Percentiles rank a stretch among this genome's conserved stretches.
Conservation (phyloP, 176 grass and related monocot genomes). For the Musa acuminata region DNA sequence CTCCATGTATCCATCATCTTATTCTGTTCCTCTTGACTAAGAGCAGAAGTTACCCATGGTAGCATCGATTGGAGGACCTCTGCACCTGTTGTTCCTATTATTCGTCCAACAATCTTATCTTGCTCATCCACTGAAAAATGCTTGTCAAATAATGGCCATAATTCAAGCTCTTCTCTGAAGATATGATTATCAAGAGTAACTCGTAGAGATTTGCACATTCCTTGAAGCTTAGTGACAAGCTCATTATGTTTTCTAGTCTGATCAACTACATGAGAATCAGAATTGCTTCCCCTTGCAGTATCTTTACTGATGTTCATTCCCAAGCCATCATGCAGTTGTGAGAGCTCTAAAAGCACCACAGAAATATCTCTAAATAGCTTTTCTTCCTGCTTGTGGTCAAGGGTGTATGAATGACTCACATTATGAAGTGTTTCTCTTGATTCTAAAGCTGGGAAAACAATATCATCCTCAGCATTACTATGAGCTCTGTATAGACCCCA, state of each 20-base stretch:
- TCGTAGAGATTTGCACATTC: constrained; percentile 76
- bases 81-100: constrained; percentile 91
- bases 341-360: constrained; percentile 47
- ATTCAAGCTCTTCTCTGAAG: constrained; percentile 70
- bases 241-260: constrained; percentile 52
- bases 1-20: constrained; percentile 78
- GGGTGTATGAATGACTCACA: constrained; percentile 82
- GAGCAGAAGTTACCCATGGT: constrained; percentile 85
- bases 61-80: constrained; percentile 96
- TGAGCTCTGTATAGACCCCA: constrained; percentile 91
- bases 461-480: constrained; percentile 90
- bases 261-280: constrained; percentile 32
- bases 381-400: constrained; percentile 91
- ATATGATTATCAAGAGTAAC: constrained; percentile 87
- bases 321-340: constrained; percentile 39
- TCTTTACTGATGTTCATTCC: constrained; percentile 7
- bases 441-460: constrained; percentile 88
- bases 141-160: constrained; percentile 87
- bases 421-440: constrained; percentile 75
- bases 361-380: constrained; percentile 76
- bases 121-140: constrained; percentile 87
- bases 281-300: constrained; percentile 11
- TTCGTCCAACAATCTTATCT: constrained; percentile 83
- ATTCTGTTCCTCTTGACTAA: constrained; percentile 76
- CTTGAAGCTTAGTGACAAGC: constrained; percentile 80